A percentile compares a stretch with the other conserved stretches of the same genome.
phyloP scores from a whole-genome alignment of 2,329 filamentous ascomycete species.

The Trichoderma brevicompactum region DNA sequence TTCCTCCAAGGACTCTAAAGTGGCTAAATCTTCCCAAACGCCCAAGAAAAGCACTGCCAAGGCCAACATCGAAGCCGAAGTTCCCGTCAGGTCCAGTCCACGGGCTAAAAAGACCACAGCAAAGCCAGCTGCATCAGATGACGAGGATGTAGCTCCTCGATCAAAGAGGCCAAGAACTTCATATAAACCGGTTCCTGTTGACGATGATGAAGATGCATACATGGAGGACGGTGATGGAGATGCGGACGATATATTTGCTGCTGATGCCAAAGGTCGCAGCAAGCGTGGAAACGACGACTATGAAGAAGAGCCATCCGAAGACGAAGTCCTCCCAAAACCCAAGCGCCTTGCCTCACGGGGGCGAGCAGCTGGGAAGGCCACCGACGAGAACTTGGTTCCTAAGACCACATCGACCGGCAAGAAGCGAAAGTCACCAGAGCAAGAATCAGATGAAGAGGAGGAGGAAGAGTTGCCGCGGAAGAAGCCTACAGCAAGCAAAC shows the following conservation, averaged over 20 bases:
- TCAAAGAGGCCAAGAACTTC: constrained; percentile 51
- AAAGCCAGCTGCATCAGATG: constrained; percentile 37
- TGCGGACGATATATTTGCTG: constrained; percentile 81
- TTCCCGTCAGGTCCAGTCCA: constrained; percentile 58
- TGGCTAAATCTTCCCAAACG: constrained; percentile 42
- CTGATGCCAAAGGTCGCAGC: constrained; percentile 66
- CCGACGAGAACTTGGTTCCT: constrained; percentile 37
- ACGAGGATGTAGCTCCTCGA: constrained; percentile 38
- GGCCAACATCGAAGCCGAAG: constrained; percentile 45
- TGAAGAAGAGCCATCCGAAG: constrained; percentile 73
- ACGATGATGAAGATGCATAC: constrained; percentile 61
- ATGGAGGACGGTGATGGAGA: constrained; percentile 71
- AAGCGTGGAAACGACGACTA: constrained; percentile 77
- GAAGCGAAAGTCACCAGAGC: constrained; percentile 63
- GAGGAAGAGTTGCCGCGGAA: constrained; percentile 62
- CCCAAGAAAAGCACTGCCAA: constrained; percentile 50
- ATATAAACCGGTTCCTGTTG: constrained; percentile 46
- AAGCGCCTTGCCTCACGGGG: constrained; percentile 59
- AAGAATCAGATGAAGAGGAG: constrained; percentile 60
- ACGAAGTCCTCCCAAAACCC: constrained; percentile 65
- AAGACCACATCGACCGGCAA: constrained; percentile 45
- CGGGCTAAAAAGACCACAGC: constrained; percentile 49
- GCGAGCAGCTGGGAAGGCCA: constrained; percentile 33
- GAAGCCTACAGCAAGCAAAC: constrained; percentile 61
- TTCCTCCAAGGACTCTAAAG: constrained; percentile 49